phyloP scores from a whole-genome alignment of 1,284 basidiomycete species.

The Trametes pubescens region DNA sequence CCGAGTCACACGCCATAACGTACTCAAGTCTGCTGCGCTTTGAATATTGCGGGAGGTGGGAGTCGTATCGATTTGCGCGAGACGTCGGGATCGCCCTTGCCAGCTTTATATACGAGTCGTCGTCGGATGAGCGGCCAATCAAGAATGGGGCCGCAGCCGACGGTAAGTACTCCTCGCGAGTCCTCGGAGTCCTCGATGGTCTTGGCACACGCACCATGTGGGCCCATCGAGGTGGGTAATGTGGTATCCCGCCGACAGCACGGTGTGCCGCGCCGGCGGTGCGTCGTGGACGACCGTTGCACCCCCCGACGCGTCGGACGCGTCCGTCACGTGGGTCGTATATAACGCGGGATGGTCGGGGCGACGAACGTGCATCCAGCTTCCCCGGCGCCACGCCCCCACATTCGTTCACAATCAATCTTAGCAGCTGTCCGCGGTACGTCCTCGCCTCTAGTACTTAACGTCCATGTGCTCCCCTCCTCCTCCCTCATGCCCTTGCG shows the following conservation, averaged over 20 bases:
- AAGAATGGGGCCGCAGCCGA: no score
- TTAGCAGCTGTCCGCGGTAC: slow-evolving; percentile 4
- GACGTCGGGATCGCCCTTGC: no score
- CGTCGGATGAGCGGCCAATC: no score
- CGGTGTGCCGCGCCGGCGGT: background rate
- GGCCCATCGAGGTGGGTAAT: background rate
- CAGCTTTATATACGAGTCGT: no score
- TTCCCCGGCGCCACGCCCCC: slow-evolving; percentile 5
- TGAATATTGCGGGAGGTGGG: no score
- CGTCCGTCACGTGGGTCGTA: slow-evolving; percentile 7
- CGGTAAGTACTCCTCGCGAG: no score
- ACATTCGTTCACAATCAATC: background rate
- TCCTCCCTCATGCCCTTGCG: background rate
- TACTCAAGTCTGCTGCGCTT: no score
- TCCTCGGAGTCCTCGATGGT: background rate
- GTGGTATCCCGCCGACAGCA: background rate
- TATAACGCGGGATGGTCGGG: slow-evolving; percentile 6
- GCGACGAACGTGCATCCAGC: slow-evolving; percentile 10
- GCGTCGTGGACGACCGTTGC: slow-evolving; percentile 9
- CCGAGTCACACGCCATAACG: no score
- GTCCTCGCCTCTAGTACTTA: background rate
- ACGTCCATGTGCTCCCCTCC: background rate
- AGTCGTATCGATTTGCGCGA: no score
- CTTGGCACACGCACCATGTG: background rate
- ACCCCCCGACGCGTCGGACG: slow-evolving; percentile 9